Percentiles rank a stretch among this genome's conserved stretches.
phyloP scores from a whole-genome alignment of 768 basidiomycete genomes.

The Pulveroboletus ravenelii region DNA sequence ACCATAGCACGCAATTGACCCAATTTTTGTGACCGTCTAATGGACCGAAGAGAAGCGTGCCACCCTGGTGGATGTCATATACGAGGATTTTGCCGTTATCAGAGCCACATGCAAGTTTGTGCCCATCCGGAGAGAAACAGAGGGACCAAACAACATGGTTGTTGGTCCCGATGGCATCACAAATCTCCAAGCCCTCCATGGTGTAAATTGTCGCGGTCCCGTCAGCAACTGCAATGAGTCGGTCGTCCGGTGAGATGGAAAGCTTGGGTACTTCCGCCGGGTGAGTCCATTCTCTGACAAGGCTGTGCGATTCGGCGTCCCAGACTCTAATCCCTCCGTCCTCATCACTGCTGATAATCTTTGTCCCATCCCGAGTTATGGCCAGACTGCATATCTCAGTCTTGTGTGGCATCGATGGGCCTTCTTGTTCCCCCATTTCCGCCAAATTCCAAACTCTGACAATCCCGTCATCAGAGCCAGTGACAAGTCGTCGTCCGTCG shows the following conservation, averaged over 20 bases:
- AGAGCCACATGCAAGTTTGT: constrained; percentile 3
- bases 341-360: background rate
- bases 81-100: background rate
- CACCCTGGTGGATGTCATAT: background rate
- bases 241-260: constrained; percentile 2
- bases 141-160: background rate
- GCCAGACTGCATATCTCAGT: background rate
- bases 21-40: background rate
- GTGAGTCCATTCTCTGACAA: constrained; percentile 2
- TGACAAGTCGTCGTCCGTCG: background rate
- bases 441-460: background rate
- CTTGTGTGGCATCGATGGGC: background rate
- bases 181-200: background rate
- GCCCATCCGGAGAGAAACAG: constrained; percentile 1
- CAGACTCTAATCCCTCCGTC: background rate
- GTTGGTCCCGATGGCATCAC: background rate
- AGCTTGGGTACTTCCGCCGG: too few species aligned
- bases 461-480: background rate
- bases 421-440: background rate
- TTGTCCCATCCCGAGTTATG: background rate
- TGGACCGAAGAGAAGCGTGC: background rate
- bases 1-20: constrained; percentile 2
- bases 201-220: background rate
- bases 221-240: background rate
- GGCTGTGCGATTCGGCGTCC: background rate